Conservation (phyloP, 2,329 filamentous ascomycete species). For the Aspergillus sp. region DNA sequence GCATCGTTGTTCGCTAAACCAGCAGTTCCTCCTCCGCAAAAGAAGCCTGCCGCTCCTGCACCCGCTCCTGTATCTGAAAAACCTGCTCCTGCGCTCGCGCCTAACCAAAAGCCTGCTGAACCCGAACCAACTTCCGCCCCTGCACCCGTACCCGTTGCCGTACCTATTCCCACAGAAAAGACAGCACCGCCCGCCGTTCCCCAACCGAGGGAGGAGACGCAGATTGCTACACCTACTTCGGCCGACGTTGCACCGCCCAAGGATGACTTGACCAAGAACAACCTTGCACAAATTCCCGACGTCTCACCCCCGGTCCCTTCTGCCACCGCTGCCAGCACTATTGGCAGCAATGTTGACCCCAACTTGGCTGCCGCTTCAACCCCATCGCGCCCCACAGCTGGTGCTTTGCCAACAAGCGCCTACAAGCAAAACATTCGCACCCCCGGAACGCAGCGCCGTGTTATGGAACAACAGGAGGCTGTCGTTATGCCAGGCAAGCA, state of each 20-base stretch:
- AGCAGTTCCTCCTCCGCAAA: conserved; percentile 52
- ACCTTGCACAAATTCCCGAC: conserved; percentile 88
- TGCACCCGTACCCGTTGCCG: conserved; percentile 42
- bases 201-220: conserved; percentile 35
- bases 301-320: conserved; percentile 73
- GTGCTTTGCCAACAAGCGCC: conserved; percentile 77
- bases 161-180: conserved; percentile 36
- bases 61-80: conserved; percentile 21
- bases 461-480: conserved; percentile 93
- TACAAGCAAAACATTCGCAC: conserved; percentile 72
- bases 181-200: conserved; percentile 33
- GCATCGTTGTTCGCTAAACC: conserved; percentile 73
- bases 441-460: conserved; percentile 78
- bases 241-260: conserved; percentile 64
- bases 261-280: conserved; percentile 84
- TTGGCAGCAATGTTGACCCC: conserved; percentile 81
- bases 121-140: conserved; percentile 23
- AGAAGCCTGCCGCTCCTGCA: conserved; percentile 47
- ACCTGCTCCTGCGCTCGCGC: conserved; percentile 21
- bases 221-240: conserved; percentile 39
- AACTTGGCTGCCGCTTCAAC: conserved; percentile 53
- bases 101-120: conserved; percentile 11
- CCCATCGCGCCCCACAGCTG: conserved; percentile 60
- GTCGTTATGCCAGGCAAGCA: conserved; percentile 98
- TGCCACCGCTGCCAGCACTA: conserved; percentile 82